Percentiles rank a stretch among this genome's conserved stretches.
phyloP scores from a whole-genome alignment of 768 basidiomycete genomes.

The Albatrellus ellisii region DNA sequence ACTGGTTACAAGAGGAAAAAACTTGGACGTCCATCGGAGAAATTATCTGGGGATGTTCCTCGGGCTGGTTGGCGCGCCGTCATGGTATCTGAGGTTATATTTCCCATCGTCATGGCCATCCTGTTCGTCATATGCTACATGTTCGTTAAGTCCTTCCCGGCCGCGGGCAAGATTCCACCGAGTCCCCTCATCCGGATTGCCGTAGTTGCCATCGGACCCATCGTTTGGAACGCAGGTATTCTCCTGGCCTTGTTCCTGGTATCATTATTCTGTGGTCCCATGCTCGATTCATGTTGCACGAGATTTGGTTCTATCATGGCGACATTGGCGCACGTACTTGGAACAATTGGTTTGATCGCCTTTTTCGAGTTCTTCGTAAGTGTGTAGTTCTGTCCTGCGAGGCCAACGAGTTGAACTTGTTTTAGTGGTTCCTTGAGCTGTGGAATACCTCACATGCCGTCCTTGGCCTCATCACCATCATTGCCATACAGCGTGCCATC shows the following conservation, averaged over 20 bases:
- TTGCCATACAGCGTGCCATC: constrained; percentile 83
- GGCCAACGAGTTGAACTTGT: background rate
- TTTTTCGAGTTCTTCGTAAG: constrained; percentile 95
- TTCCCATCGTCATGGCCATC: constrained; percentile 75
- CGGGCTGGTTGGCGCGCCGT: constrained; percentile 89
- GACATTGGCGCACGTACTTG: constrained; percentile 71
- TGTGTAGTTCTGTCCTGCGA: constrained; percentile 7
- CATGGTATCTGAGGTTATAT: constrained; percentile 75
- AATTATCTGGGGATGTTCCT: constrained; percentile 89
- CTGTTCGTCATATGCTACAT: constrained; percentile 84
- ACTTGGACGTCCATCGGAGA: constrained; percentile 94
- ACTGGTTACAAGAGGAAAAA: constrained; percentile 99
- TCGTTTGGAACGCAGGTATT: constrained; percentile 90
- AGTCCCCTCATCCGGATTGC: constrained; percentile 87
- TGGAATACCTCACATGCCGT: constrained; percentile 98
- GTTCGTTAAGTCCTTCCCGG: constrained; percentile 84
- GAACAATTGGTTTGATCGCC: constrained; percentile 76
- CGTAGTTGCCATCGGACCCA: constrained; percentile 85
- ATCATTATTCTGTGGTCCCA: constrained; percentile 86
- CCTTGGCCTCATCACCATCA: constrained; percentile 79
- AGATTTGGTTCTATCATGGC: constrained; percentile 92
- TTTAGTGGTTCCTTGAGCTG: constrained; percentile 88
- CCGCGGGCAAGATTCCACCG: constrained; percentile 49
- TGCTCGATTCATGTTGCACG: constrained; percentile 72
- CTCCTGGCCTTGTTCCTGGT: constrained; percentile 80